Evolutionary conservation across 495 filamentous ascomycete species (phyloP), one percentile per base, ranked within the genome.

Genomic region (Aspergillus wentii): DNA sequence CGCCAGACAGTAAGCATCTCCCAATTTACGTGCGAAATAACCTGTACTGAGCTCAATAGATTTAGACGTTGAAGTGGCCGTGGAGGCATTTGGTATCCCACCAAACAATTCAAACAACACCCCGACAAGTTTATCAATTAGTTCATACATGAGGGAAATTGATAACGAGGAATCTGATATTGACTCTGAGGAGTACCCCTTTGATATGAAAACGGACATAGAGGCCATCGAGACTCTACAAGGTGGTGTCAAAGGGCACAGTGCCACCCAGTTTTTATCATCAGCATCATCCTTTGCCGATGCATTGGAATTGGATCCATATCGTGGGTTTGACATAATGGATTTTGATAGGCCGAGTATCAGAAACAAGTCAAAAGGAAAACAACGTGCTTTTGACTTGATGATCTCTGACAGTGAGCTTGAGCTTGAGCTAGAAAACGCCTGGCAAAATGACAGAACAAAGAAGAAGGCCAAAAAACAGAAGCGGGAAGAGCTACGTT

Each of bases 381-480:
- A 76, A 57, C 44, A 72, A 62, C 55, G 56, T 15, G 31, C 40
- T 4, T 39, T 52, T 41, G 69, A 55, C 14, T 68, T 83, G 39
- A 69, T 81, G 23, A 51, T 86, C 2, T 81, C 79, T 1, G 94
- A 95, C 54, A 78, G 78, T 2, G 92, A 95, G 13, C 62, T 94
- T 1, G 79, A 83, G 48, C 61, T 66, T 1, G 64, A 68, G 7
- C 51, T 96, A 11, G 62, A 72, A 18, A 62, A 54, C 14, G 63
- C 76, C 5, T 94, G 85, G 83, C 71, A 79, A 43, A 82, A 77
- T 26, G 90, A 97, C 50, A 74, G 88, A n/a, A 46, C 44, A 33
- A 89, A 85, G 61, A 99, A 97, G 64, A 85, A 80, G 35, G 56
- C 61, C 3, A 82, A 75, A 44, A 99, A 95, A 62, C 68, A 79